phyloP scores from a whole-genome alignment of 1,284 basidiomycete species.

The Takashimella koratensis region DNA sequence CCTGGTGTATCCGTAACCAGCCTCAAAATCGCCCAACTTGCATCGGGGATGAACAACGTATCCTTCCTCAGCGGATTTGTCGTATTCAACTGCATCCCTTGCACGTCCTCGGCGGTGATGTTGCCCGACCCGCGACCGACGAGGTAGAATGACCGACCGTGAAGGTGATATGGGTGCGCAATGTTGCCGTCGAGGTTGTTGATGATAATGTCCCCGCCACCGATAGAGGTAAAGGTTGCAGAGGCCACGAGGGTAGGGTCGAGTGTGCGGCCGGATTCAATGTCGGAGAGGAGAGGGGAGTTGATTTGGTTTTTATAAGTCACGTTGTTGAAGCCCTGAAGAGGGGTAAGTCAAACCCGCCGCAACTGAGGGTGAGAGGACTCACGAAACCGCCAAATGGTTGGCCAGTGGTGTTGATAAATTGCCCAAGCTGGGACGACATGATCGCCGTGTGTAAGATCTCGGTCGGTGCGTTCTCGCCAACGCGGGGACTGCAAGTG shows the following conservation, averaged over 20 bases:
- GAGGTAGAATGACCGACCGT: conserved; percentile 30
- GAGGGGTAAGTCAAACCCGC: too few relatives aligned
- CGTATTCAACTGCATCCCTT: conserved; percentile 21
- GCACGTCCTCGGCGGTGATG: conserved; percentile 19
- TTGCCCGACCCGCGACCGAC: conserved; percentile 39
- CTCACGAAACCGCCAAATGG: conserved; percentile 23
- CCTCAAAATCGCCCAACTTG: conserved; percentile 28
- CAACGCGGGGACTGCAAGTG: conserved; percentile 36
- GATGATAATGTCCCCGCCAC: conserved; percentile 18
- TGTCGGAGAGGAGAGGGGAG: conserved; percentile 33
- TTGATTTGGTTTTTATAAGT: conserved; percentile 32
- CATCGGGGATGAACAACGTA: conserved; percentile 36
- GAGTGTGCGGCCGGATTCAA: conserved; percentile 19
- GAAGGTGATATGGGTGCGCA: conserved; percentile 46
- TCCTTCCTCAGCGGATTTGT: conserved; percentile 47
- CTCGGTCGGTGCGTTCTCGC: conserved; percentile 16
- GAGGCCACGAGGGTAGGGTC: conserved; percentile 17
- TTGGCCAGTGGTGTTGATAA: conserved; percentile 16
- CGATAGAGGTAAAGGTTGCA: not conserved
- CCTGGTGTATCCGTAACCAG: conserved; percentile 23
- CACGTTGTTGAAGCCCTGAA: conserved; percentile 36
- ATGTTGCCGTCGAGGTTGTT: conserved; percentile 43
- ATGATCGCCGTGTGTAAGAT: conserved; percentile 18
- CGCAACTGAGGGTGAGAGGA: too few relatives aligned
- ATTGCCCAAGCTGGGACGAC: conserved; percentile 19